Percentiles rank a stretch among this genome's conserved stretches.
Conservation (phyloP, 495 filamentous ascomycete species). For the Hypoxylon subgilvum region DNA sequence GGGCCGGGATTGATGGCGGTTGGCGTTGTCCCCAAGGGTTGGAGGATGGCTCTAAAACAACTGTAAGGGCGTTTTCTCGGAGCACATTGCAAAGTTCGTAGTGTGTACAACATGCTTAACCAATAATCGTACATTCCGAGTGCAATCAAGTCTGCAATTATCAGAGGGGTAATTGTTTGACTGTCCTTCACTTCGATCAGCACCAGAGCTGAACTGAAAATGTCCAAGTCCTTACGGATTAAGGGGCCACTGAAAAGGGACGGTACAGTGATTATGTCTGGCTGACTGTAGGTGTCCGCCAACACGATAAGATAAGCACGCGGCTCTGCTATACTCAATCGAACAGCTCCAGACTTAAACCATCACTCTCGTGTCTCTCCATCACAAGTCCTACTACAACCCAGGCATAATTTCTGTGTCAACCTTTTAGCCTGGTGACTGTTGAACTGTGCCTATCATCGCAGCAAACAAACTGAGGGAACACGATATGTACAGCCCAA, state of each 20-base stretch:
- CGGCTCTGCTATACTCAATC: slow-evolving; percentile 14
- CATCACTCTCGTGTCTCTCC: neutral
- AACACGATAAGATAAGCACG: slow-evolving; percentile 21
- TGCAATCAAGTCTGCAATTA: too few species aligned
- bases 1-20: slow-evolving; percentile 20
- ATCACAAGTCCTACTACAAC: too few species aligned
- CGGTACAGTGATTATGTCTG: too few species aligned
- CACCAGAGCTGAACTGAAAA: neutral
- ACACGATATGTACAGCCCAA: slow-evolving; percentile 41
- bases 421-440: too few species aligned
- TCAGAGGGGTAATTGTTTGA: too few species aligned
- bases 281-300: too few species aligned
- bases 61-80: slow-evolving; percentile 23
- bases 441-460: too few species aligned
- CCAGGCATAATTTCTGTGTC: too few species aligned
- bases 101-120: slow-evolving; percentile 12
- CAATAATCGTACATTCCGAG: neutral
- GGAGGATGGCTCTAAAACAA: slow-evolving; percentile 22
- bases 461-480: neutral
- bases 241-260: too few species aligned
- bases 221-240: too few species aligned
- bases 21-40: slow-evolving; percentile 22
- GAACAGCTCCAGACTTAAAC: slow-evolving; percentile 1
- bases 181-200: too few species aligned
- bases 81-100: slow-evolving; percentile 15